phyloP scores from a whole-genome alignment of 1,284 basidiomycete genomes.

The Cryptococcus deneoformans region DNA sequence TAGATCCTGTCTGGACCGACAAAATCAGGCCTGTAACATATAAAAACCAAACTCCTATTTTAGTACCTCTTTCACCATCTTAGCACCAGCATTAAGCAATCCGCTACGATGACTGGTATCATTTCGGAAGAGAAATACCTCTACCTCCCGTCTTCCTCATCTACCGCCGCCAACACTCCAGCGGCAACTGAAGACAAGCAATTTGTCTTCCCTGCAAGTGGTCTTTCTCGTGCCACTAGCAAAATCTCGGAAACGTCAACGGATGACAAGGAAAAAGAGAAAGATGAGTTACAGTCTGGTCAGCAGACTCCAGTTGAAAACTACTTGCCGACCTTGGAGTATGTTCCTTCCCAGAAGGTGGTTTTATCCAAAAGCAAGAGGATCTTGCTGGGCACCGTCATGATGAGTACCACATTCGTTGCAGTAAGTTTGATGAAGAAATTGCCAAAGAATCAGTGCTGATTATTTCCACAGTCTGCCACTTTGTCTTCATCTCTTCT shows the following conservation, averaged over 20 bases:
- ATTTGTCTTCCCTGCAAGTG: slow-evolving; percentile 53
- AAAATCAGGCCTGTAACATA: no score
- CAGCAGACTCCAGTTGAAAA: slow-evolving; percentile 5
- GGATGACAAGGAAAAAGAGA: not conserved
- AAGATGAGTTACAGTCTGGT: not conserved
- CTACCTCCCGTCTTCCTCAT: not conserved
- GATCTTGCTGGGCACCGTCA: slow-evolving; percentile 17
- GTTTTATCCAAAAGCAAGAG: slow-evolving; percentile 7
- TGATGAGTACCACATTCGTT: slow-evolving; percentile 25
- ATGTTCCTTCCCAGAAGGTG: slow-evolving; percentile 2
- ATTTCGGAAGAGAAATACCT: not conserved
- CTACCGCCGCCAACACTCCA: slow-evolving; percentile 4
- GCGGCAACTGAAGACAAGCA: slow-evolving; percentile 5
- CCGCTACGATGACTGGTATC: no score
- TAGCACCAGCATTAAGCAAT: no score
- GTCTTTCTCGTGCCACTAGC: slow-evolving; percentile 37
- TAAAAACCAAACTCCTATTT: no score
- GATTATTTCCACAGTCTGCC: slow-evolving; percentile 10
- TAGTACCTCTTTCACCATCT: no score
- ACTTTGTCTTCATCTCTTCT: slow-evolving; percentile 9
- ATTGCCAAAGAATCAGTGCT: not conserved
- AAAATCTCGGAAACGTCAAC: slow-evolving; percentile 5
- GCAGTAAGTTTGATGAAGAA: slow-evolving; percentile 13
- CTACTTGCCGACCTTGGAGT: slow-evolving; percentile 1
- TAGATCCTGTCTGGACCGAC: no score